Evolutionary conservation across 2,329 filamentous ascomycete genomes (phyloP), one percentile per base, ranked within the genome.

Genomic region (Clonostachys rhizophaga): DNA sequence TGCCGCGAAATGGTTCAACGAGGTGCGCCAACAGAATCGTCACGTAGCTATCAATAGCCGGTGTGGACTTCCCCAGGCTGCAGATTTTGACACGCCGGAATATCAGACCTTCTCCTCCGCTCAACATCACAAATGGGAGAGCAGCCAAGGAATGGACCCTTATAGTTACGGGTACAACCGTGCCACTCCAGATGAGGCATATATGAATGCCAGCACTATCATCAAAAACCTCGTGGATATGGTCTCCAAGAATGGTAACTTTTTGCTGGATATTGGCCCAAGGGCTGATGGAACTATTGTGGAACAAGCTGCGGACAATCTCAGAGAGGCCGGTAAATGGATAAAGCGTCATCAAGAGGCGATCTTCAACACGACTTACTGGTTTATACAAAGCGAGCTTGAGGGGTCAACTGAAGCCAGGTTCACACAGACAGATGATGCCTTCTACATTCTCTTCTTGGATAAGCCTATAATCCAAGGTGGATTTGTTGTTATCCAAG

Each of bases 1-100:
- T 50, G 68, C 67, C 2, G 57, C 67, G 1, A 47, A 44, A 4
- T 76, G 70, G 71, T 74, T 64, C 59, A 70, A 70, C 54, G 51
- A 53, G 43, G 64, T 68, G 7, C 58, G 61, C 6, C 50, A 52
- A 0, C 51, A 70, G 17, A 66, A 68, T 40, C 66, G 71, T 1
- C 71, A 81, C 54, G 77, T 81, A 2, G 61, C 71, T 2, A 74
- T 81, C 54, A 81, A 84, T 61, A 69, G 69, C 43, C 74, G 79
- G 7, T 84, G 80, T 57, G 79, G 79, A 5, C 59, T 79, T 1
- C 65, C 74, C 0, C 70, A 70, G 41, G 58, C 60, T 2, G 64
- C 63, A 11, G 78, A 83, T 61, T 83, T 81, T 53, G 78, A 83
- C 56, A 83, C 79, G 2, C 79, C 79, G 1, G 79, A 83, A 57